A percentile compares a stretch with the other conserved stretches of the same genome.
Evolutionary conservation across 1,284 basidiomycete genomes (phyloP).

Genomic region (Malassezia nana): DNA sequence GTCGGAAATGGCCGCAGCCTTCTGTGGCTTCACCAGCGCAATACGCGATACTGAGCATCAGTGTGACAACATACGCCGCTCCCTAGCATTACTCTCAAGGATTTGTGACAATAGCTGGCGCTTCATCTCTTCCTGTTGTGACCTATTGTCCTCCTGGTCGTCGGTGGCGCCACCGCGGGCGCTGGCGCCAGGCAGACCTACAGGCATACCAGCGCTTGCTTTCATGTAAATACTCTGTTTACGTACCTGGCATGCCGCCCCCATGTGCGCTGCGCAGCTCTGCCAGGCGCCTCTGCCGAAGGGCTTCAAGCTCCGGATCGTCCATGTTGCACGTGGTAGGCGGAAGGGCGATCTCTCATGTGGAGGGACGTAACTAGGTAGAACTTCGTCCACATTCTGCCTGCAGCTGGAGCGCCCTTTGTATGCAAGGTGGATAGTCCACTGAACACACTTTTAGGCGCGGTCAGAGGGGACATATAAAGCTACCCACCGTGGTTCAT

Average conservation of each 20-base stretch:
- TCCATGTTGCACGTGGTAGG: constrained; percentile 29
- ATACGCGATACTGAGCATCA: constrained; percentile 69
- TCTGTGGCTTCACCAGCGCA: constrained; percentile 76
- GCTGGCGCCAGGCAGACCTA: constrained; percentile 4
- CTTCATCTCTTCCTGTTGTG: constrained; percentile 52
- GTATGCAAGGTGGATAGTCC: too few relatives aligned
- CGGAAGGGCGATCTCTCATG: not conserved
- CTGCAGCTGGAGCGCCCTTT: not conserved
- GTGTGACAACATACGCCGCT: constrained; percentile 65
- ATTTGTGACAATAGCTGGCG: constrained; percentile 69
- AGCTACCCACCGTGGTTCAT: not conserved
- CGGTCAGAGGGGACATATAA: not conserved
- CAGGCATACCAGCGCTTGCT: not conserved
- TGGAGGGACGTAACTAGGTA: constrained; percentile 3
- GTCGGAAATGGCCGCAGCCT: constrained; percentile 74
- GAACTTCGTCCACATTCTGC: not conserved
- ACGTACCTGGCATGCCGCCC: not conserved
- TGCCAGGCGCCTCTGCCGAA: constrained; percentile 43
- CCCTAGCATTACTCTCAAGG: constrained; percentile 73
- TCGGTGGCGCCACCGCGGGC: constrained; percentile 48
- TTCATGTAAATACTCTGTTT: not conserved
- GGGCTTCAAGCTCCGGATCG: constrained; percentile 47
- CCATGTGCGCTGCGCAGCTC: constrained; percentile 27
- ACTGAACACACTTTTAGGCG: not conserved
- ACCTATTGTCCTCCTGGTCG: constrained; percentile 40